phyloP scores from a whole-genome alignment of 1,284 basidiomycete genomes.

The Ustilago bromivora region DNA sequence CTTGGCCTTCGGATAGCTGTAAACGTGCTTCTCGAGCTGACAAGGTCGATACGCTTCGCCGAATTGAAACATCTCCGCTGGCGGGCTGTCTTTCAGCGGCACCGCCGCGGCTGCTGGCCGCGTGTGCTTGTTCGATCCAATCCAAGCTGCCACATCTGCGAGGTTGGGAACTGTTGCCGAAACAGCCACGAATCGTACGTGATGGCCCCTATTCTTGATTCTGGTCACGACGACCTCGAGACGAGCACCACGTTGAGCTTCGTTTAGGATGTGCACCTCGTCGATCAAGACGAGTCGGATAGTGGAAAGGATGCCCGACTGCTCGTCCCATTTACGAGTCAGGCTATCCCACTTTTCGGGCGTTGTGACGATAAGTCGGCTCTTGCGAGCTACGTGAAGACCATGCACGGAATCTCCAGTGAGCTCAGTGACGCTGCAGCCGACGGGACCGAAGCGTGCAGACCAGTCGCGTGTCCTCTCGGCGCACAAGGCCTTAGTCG shows the following conservation, averaged over 20 bases:
- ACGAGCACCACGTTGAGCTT: conserved; percentile 73
- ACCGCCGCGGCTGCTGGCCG: neutral
- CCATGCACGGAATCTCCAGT: conserved; percentile 72
- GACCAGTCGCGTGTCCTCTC: conserved; percentile 89
- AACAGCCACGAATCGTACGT: conserved; percentile 84
- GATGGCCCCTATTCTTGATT: conserved; percentile 78
- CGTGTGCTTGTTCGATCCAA: conserved; percentile 72
- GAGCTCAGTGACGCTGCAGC: conserved; percentile 81
- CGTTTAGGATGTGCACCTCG: conserved; percentile 93
- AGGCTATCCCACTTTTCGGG: conserved; percentile 73
- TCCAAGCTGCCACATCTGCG: conserved; percentile 88
- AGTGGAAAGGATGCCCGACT: conserved; percentile 50
- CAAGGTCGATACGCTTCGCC: conserved; percentile 61
- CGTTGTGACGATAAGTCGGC: conserved; percentile 72
- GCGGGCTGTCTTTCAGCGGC: neutral
- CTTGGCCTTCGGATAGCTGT: conserved; percentile 71
- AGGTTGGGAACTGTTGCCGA: conserved; percentile 96
- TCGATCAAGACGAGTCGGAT: conserved; percentile 78
- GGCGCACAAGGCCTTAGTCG: conserved; percentile 85
- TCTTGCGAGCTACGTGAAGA: conserved; percentile 42
- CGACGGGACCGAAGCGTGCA: conserved; percentile 80
- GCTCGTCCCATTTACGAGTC: conserved; percentile 57
- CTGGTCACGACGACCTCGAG: conserved; percentile 92
- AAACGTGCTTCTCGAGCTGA: conserved; percentile 59
- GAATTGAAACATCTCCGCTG: conserved; percentile 52